phyloP scores from a whole-genome alignment of 202 grass and related monocot species.

The Zoysia matrella region DNA sequence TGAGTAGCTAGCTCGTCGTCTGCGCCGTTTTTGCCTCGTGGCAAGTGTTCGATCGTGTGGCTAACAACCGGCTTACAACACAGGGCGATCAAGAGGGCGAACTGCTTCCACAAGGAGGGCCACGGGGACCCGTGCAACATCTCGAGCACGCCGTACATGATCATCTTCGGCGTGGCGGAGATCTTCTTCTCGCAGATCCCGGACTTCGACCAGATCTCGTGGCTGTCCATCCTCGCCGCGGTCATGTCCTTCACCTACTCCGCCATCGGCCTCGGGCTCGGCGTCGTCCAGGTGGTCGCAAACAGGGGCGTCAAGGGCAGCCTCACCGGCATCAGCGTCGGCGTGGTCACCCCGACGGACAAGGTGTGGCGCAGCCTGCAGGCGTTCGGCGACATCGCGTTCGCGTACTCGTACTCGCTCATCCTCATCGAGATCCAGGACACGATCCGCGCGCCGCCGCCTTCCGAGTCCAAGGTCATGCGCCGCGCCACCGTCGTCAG shows the following conservation, averaged over 20 bases:
- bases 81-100: conserved; percentile 7
- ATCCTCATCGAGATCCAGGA: conserved; percentile 99
- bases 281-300: conserved; percentile 65
- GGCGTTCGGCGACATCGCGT: conserved; percentile 64
- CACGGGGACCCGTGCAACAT: no score
- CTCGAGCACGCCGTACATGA: no score
- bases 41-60: not conserved
- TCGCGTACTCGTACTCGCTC: conserved; percentile 98
- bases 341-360: conserved; percentile 68
- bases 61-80: not conserved
- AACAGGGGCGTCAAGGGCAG: conserved; percentile 74
- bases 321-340: conserved; percentile 92
- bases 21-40: no score
- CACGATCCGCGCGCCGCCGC: conserved; percentile 55
- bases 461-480: no score
- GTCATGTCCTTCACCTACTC: conserved; percentile 99
- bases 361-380: conserved; percentile 69
- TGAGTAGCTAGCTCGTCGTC: conserved; percentile 39
- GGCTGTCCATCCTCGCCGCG: conserved; percentile 90
- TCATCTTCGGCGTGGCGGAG: no score
- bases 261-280: conserved; percentile 46
- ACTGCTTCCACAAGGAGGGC: no score
- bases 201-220: conserved; percentile 92
- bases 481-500: no score
- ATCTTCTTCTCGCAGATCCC: conserved; percentile 97